Evolutionary conservation across 805 yeast genomes (phyloP).

Genomic region (Candida ortonii): DNA sequence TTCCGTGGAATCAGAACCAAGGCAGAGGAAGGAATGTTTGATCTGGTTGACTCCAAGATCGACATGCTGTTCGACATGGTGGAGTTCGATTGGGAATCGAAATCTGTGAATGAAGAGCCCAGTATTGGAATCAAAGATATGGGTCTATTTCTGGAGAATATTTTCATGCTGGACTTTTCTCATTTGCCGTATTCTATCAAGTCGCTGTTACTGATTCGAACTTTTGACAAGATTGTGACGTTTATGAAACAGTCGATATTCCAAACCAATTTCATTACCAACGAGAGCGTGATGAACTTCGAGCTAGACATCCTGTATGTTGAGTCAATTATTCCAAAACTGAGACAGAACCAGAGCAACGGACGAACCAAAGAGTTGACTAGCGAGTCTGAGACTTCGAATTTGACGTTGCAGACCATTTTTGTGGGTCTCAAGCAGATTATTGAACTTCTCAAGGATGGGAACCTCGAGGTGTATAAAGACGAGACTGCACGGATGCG

Average conservation of each 20-base stretch:
- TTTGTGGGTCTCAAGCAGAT: slow-evolving; percentile 79
- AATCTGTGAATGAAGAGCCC: slow-evolving; percentile 53
- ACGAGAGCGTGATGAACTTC: slow-evolving; percentile 66
- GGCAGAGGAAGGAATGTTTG: slow-evolving; percentile 79
- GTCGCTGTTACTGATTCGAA: slow-evolving; percentile 77
- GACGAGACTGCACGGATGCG: slow-evolving; percentile 54
- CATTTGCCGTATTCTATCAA: slow-evolving; percentile 76
- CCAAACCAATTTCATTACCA: slow-evolving; percentile 53
- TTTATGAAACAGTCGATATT: slow-evolving; percentile 62
- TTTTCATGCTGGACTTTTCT: slow-evolving; percentile 80
- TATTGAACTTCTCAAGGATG: slow-evolving; percentile 64
- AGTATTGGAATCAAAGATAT: slow-evolving; percentile 75
- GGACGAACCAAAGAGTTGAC: slow-evolving; percentile 17
- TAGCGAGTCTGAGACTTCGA: slow-evolving; percentile 18
- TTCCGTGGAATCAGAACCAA: slow-evolving; percentile 59
- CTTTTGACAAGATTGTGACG: slow-evolving; percentile 79
- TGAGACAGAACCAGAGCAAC: slow-evolving; percentile 27
- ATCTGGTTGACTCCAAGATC: slow-evolving; percentile 77
- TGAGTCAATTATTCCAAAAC: slow-evolving; percentile 50
- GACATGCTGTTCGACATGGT: slow-evolving; percentile 78
- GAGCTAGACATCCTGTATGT: slow-evolving; percentile 76
- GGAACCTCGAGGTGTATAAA: slow-evolving; percentile 61
- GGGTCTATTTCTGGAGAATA: slow-evolving; percentile 78
- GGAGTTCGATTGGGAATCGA: slow-evolving; percentile 80
- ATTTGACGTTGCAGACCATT: slow-evolving; percentile 63